Base-by-base conservation (phyloP, 148 eudicot genomes). In the Rhododendron molle region DNA sequence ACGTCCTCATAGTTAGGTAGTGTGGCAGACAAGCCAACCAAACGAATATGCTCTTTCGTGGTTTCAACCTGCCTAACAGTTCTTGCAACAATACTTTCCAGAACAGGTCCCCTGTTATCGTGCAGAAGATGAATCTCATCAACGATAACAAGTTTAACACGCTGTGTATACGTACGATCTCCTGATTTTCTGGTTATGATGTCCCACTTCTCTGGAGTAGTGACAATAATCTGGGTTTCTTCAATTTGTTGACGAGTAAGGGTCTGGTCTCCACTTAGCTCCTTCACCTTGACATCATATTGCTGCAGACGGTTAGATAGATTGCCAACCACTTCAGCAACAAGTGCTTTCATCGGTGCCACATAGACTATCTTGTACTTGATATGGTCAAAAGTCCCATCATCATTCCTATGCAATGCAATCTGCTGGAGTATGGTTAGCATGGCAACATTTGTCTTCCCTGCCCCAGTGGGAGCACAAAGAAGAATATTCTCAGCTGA, bases 151-250 rank as follows among this genome's bases (percentile, higher is more conserved):
- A 93, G 95, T 74, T 89, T 93, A 76, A 93, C 94, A 65, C 89
- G 94, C 88, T 92, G 94, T 11, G 94, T 91, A 85, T 93, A 93
- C 7, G 94, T 92, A 21, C 94, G 88, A 88, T 93, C 95, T 76
- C 95, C 95, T 34, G 95, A 92, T 88, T 93, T 93, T 81, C 95
- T 88, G 6, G 94, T 92, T 81, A 93, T 90, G 76, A 93, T 93
- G 85, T 93, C 95, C 95, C 95, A 92, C 86, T 92, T 92, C 83
- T 93, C 95, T 11, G 94, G 95, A 65, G 95, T 93, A n/a, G 95
- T 91, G 67, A 93, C 95, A 84, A 93, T 92, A 62, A 93, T 92
- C 89, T 93, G 95, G 46, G 95, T 92, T 89, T 93, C 94, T 43
- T 92, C 94, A 47, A 93, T 92, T 82, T 93, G 95, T 81, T 93